These are phyloP conservation scores for Candida coleopterorum DNA, from an alignment of 805 yeast genomes.

Conservation along the genomic window DNA sequence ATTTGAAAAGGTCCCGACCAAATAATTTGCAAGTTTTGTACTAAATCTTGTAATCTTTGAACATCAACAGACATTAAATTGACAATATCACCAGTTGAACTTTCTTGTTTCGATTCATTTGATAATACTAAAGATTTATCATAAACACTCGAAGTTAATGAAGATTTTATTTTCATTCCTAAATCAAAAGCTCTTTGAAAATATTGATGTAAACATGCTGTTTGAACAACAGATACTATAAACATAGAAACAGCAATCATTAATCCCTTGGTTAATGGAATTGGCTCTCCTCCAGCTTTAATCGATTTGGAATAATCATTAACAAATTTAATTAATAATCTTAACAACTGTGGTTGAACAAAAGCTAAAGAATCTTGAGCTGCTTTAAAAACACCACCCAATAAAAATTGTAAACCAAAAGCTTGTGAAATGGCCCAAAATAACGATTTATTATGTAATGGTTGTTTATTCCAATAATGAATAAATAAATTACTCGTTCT, in stretches of 20 bases:
- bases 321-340: conserved; percentile 25
- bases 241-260: conserved; percentile 77
- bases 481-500: conserved; percentile 47
- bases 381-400: conserved; percentile 70
- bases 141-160: conserved; percentile 64
- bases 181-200: conserved; percentile 69
- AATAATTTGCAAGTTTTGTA: conserved; percentile 70
- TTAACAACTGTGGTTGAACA: conserved; percentile 29
- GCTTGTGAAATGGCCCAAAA: conserved; percentile 58
- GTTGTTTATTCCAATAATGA: conserved; percentile 57
- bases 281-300: conserved; percentile 35
- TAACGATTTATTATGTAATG: conserved; percentile 44
- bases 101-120: conserved; percentile 62
- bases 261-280: conserved; percentile 69
- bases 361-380: conserved; percentile 70
- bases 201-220: conserved; percentile 73
- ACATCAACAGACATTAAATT: conserved; percentile 93
- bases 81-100: conserved; percentile 89
- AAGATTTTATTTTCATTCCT: conserved; percentile 72
- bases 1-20: conserved; percentile 96
- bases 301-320: conserved; percentile 35
- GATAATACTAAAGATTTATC: conserved; percentile 65
- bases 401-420: conserved; percentile 65
- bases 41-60: conserved; percentile 79
- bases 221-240: conserved; percentile 68